Base-by-base conservation (phyloP, 2,329 filamentous ascomycete genomes). In the Lojkania enalia region DNA sequence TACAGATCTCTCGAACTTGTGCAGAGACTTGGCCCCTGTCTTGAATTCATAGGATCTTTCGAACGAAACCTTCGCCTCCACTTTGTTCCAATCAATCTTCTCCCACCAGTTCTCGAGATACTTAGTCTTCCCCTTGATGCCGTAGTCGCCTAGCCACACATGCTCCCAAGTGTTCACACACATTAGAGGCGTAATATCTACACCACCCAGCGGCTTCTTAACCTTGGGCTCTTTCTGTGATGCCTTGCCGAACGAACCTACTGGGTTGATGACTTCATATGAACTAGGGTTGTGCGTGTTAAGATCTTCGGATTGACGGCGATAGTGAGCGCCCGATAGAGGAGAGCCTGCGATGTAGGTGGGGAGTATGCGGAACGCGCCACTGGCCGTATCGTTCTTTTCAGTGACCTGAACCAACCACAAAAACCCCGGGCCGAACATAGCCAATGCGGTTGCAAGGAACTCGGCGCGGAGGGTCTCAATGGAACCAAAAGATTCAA, bases 161-260 rank as follows among this genome's bases (percentile, higher is more conserved):
- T 97, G 94, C 76, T 97, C 86, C 94, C 94, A 99, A 4, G 90
- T 96, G 74, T 90, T 97, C 48, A 97, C 80, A 67, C 92, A 96
- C 59, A 99, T 75, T 49, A 97, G 77, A 11, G 92, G 91, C 44
- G 83, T 77, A 23, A 91, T 71, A 37, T 86, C 79, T 52, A 83
- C 79, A 46, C 85, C 85, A 29, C 86, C 87, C 1, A 86, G 84
- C 4, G 83, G 79, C 47, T 79, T 69, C 43, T 68, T 71, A 12
- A 63, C 55, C 49, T 57, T 64, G 47, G 55, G 49, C 15, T 54
- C 60, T 36, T 61, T 56, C 25, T 35, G 46, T 23, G 63, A 47
- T 4, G 60, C 63, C 1, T 27, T 3, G 12, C 74, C 74, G 45
- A 75, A 72, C 0, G 58, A 21, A 23, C 75, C 74, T 0, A 68